Percentiles rank a stretch among this genome's conserved stretches.
Conservation (phyloP, 805 yeast species). For the Candida xiaguanensis region DNA sequence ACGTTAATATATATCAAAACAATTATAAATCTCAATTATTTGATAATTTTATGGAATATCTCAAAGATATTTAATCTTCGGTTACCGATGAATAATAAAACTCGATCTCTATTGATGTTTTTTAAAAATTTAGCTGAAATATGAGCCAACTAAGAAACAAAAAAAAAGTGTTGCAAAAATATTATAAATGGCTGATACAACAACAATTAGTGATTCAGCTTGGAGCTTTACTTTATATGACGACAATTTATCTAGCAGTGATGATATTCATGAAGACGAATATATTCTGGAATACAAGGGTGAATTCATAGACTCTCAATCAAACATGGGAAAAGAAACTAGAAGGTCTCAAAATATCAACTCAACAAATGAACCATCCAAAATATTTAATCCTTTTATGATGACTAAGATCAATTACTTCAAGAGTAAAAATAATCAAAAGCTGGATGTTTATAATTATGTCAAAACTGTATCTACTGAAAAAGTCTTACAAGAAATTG, state of each 20-base stretch:
- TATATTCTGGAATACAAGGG: neutral
- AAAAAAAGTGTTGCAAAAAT: slow-evolving; percentile 5
- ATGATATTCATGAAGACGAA: neutral
- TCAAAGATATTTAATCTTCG: too few species aligned
- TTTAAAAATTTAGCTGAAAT: too few species aligned
- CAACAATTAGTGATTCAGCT: neutral
- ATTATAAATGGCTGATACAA: neutral
- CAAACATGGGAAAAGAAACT: too few species aligned
- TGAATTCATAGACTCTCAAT: neutral
- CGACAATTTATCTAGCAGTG: neutral
- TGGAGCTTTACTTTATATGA: slow-evolving; percentile 9
- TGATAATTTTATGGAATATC: too few species aligned
- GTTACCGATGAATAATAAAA: too few species aligned
- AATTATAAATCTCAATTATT: too few species aligned
- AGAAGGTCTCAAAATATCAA: too few species aligned
- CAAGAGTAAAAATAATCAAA: slow-evolving; percentile 4
- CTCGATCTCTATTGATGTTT: too few species aligned
- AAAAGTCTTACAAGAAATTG: neutral
- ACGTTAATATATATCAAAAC: neutral
- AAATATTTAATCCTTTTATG: slow-evolving; percentile 4
- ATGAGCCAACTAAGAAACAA: too few species aligned
- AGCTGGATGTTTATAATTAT: neutral
- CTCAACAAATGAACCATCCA: neutral
- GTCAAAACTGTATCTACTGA: neutral
- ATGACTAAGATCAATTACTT: slow-evolving; percentile 8